These are phyloP conservation scores for Gastrolobium villosum DNA, from an alignment of 306 rosid species.

Conservation along the genomic window DNA sequence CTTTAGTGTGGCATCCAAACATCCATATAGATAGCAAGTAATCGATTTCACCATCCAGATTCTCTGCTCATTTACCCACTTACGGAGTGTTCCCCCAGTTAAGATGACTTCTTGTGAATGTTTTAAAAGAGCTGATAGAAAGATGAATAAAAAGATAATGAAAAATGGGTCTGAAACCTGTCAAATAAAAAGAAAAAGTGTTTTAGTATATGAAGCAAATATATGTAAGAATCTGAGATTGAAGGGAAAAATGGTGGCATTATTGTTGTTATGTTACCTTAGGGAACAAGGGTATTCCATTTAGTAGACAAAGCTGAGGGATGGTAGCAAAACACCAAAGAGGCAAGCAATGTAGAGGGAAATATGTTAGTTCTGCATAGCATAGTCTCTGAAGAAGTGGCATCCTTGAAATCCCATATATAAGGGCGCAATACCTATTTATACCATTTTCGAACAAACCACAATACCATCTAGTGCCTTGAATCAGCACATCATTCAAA, in stretches of 20 bases:
- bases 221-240: conserved; percentile 21
- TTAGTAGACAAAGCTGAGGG: conserved; percentile 71
- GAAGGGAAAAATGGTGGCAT: conserved; percentile 11
- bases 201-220: conserved; percentile 21
- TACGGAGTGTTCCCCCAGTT: conserved; percentile 58
- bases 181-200: neutral
- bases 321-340: conserved; percentile 70
- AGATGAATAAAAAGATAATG: conserved; percentile 53
- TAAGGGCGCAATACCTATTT: conserved; percentile 69
- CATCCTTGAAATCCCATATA: conserved; percentile 55
- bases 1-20: conserved; percentile 68
- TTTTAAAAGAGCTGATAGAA: conserved; percentile 53
- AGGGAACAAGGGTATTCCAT: conserved; percentile 70
- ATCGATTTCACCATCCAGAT: conserved; percentile 77
- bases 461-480: conserved; percentile 69
- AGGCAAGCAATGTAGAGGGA: conserved; percentile 59
- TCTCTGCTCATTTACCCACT: conserved; percentile 71
- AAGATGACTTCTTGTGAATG: conserved; percentile 60
- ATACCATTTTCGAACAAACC: conserved; percentile 69
- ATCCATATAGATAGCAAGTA: conserved; percentile 63
- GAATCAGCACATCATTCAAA: conserved; percentile 69
- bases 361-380: conserved; percentile 54
- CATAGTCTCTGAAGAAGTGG: conserved; percentile 63
- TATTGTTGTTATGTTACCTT: conserved; percentile 63
- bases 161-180: conserved; percentile 68